Conservation (phyloP, 805 yeast species). For the Myxozyma sirexii region DNA sequence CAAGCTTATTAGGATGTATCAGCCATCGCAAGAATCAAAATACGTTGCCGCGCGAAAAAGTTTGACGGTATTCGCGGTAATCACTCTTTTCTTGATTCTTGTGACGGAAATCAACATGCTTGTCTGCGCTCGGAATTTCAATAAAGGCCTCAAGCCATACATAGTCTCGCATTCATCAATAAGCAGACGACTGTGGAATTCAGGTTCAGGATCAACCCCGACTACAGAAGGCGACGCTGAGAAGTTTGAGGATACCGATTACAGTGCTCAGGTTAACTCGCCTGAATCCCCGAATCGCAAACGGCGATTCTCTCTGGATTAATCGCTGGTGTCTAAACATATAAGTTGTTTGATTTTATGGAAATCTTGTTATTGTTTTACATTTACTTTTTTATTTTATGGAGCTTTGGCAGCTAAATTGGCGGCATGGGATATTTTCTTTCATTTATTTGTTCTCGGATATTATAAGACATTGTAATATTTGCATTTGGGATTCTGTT, state of each 20-base stretch:
- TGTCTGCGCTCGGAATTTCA: slow-evolving; percentile 40
- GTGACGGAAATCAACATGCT: slow-evolving; percentile 42
- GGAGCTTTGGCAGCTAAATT: too few species aligned
- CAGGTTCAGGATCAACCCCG: not conserved
- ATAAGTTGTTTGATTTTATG: too few species aligned
- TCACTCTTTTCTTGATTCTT: slow-evolving; percentile 48
- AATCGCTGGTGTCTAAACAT: not conserved
- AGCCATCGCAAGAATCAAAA: slow-evolving; percentile 48
- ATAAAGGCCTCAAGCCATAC: slow-evolving; percentile 38
- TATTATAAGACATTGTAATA: too few species aligned
- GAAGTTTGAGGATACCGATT: not conserved
- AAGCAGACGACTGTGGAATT: not conserved
- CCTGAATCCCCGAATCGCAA: not conserved
- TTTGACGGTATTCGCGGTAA: slow-evolving; percentile 49
- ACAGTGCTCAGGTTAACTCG: not conserved
- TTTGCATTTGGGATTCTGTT: too few species aligned
- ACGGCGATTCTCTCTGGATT: slow-evolving; percentile 23
- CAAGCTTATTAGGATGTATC: slow-evolving; percentile 51
- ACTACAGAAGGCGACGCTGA: not conserved
- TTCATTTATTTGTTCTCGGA: too few species aligned
- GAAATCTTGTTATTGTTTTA: not conserved
- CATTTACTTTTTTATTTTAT: not conserved
- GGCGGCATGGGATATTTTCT: too few species aligned
- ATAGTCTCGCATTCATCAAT: not conserved
- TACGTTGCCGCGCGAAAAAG: slow-evolving; percentile 50